phyloP scores from a whole-genome alignment of 768 basidiomycete species.

The Suillus paluster region DNA sequence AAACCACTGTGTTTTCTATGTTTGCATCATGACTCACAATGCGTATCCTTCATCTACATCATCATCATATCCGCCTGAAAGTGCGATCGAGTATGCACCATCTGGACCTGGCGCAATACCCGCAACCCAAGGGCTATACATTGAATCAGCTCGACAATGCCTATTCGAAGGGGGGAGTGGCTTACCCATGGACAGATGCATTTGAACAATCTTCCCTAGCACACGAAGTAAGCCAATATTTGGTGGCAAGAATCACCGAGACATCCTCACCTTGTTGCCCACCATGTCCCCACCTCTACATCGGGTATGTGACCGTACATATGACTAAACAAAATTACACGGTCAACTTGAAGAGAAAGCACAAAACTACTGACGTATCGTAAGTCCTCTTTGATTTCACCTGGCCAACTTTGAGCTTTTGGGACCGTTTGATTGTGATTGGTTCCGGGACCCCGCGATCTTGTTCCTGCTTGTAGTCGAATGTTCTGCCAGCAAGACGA shows the following conservation, averaged over 20 bases:
- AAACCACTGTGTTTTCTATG: background rate
- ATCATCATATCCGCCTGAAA: slow-evolving; percentile 90
- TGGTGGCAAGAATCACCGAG: background rate
- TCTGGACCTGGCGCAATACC: slow-evolving; percentile 67
- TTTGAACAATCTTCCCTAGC: slow-evolving; percentile 63
- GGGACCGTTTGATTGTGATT: slow-evolving; percentile 42
- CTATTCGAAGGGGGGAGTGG: slow-evolving; percentile 11
- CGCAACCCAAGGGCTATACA: slow-evolving; percentile 74
- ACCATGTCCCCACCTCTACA: slow-evolving; percentile 81
- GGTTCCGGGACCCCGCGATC: slow-evolving; percentile 38
- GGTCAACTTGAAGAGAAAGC: slow-evolving; percentile 22
- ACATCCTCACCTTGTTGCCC: slow-evolving; percentile 62
- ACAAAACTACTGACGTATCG: slow-evolving; percentile 30
- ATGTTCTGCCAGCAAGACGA: slow-evolving; percentile 60
- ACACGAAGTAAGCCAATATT: background rate
- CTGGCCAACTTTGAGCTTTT: slow-evolving; percentile 40
- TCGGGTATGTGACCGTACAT: slow-evolving; percentile 82
- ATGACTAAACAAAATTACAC: slow-evolving; percentile 52
- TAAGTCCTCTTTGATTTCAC: slow-evolving; percentile 36
- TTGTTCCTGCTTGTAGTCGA: slow-evolving; percentile 58
- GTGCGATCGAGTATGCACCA: slow-evolving; percentile 84
- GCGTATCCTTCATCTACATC: slow-evolving; percentile 83
- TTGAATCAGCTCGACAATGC: slow-evolving; percentile 8
- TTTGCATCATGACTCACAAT: slow-evolving; percentile 58
- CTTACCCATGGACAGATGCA: slow-evolving; percentile 87